Evolutionary conservation across 176 grass and related monocot species (phyloP).

Genomic region (Aegilops umbellulata): DNA sequence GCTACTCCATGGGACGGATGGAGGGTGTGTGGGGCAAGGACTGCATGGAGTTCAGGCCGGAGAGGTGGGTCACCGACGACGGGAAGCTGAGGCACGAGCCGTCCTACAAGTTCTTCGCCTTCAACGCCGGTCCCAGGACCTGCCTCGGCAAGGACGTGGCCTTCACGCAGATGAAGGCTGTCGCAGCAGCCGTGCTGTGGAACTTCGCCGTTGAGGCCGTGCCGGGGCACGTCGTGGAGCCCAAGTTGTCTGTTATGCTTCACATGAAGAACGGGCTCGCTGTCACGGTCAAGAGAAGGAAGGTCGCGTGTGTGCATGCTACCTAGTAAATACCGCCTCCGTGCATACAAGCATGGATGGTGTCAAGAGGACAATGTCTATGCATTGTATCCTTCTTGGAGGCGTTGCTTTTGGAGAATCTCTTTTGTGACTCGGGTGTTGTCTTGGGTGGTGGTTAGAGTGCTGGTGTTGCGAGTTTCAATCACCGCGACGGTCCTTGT

Average conservation of each 20-base stretch:
- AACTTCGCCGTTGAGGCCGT: constrained; percentile 62
- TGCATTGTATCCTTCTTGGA: no score
- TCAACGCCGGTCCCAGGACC: constrained; percentile 75
- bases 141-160: constrained; percentile 85
- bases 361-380: no score
- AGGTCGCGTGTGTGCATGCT: no score
- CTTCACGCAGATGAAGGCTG: constrained; percentile 77
- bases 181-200: constrained; percentile 50
- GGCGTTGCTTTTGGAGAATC: no score
- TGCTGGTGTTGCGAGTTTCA: no score
- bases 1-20: constrained; percentile 70
- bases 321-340: no score
- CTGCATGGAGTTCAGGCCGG: constrained; percentile 69
- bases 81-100: constrained; percentile 64
- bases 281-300: no score
- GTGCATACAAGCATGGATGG: no score
- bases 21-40: constrained; percentile 76
- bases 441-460: no score
- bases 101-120: constrained; percentile 80
- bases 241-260: constrained; percentile 81
- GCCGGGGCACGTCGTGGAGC: constrained; percentile 53
- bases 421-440: no score
- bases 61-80: constrained; percentile 57
- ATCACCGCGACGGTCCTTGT: no score
- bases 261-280: constrained; percentile 65